These are phyloP conservation scores for Globisporangium solare DNA, from an alignment of 352 stramenopile genomes.

Conservation along the genomic window DNA sequence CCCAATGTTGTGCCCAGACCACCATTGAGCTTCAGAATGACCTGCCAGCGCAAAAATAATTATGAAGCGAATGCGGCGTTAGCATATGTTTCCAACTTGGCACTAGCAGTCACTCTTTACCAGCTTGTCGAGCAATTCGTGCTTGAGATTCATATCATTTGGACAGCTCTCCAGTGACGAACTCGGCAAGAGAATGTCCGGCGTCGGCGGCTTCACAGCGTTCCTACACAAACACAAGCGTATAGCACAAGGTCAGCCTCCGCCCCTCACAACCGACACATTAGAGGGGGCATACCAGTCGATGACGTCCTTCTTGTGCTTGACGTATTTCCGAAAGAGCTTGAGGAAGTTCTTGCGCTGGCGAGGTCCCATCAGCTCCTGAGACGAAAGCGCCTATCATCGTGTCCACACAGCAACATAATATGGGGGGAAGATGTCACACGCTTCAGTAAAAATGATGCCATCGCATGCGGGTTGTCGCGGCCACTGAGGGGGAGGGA, in stretches of 20 bases:
- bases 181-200: slow-evolving; percentile 65
- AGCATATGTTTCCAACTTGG: not conserved
- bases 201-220: slow-evolving; percentile 68
- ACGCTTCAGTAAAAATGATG: too few relatives aligned
- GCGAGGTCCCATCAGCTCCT: slow-evolving; percentile 74
- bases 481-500: too few relatives aligned
- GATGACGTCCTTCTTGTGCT: slow-evolving; percentile 76
- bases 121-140: slow-evolving; percentile 94
- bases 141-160: slow-evolving; percentile 89
- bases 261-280: too few relatives aligned
- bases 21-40: slow-evolving; percentile 99
- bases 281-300: slow-evolving; percentile 46
- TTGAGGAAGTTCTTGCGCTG: slow-evolving; percentile 88
- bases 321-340: slow-evolving; percentile 87
- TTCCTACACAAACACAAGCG: slow-evolving; percentile 50
- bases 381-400: slow-evolving; percentile 56
- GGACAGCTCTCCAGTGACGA: slow-evolving; percentile 84
- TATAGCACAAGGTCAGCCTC: too few relatives aligned
- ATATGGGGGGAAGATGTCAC: too few relatives aligned
- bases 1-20: slow-evolving; percentile 98
- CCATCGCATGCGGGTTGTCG: too few relatives aligned
- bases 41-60: slow-evolving; percentile 14
- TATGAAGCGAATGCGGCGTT: not conserved
- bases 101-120: slow-evolving; percentile 23
- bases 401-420: too few relatives aligned